Conservation (phyloP, 345 rosid genomes). For the Aquilaria malaccensis region DNA sequence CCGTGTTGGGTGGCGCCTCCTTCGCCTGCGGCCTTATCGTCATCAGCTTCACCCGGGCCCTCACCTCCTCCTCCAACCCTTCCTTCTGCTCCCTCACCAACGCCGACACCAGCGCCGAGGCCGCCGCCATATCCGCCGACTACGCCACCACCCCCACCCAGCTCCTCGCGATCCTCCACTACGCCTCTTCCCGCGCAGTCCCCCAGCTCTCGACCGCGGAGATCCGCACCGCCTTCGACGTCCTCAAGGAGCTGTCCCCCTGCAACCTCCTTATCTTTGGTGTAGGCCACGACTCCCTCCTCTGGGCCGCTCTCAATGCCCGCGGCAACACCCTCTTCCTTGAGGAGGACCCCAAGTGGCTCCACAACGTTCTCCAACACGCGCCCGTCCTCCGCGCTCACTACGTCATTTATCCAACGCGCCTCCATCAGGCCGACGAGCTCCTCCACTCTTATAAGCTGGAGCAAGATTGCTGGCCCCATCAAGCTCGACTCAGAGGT, state of each 20-base stretch:
- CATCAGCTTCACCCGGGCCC: conserved; percentile 14
- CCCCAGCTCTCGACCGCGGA: conserved; percentile 40
- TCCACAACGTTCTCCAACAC: conserved; percentile 19
- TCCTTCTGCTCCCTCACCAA: conserved; percentile 5
- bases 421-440: conserved; percentile 34
- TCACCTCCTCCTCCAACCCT: conserved; percentile 4
- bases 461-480: conserved; percentile 32
- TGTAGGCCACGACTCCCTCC: conserved; percentile 50
- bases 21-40: conserved; percentile 6
- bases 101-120: conserved; percentile 6
- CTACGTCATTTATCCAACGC: conserved; percentile 37
- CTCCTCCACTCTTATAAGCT: conserved; percentile 24
- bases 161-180: conserved; percentile 46
- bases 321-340: conserved; percentile 47
- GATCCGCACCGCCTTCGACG: conserved; percentile 32
- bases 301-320: conserved; percentile 53
- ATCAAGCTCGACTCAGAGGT: conserved; percentile 19
- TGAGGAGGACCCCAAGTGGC: conserved; percentile 45
- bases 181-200: conserved; percentile 36
- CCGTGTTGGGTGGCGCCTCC: neutral
- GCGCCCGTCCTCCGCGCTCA: conserved; percentile 28
- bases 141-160: conserved; percentile 28
- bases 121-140: conserved; percentile 5
- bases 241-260: conserved; percentile 31
- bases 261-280: conserved; percentile 61